A percentile compares a stretch with the other conserved stretches of the same genome.
These are phyloP conservation scores for Fusarium xylarioides DNA, from an alignment of 2,329 filamentous ascomycete species.

Conservation along the genomic window DNA sequence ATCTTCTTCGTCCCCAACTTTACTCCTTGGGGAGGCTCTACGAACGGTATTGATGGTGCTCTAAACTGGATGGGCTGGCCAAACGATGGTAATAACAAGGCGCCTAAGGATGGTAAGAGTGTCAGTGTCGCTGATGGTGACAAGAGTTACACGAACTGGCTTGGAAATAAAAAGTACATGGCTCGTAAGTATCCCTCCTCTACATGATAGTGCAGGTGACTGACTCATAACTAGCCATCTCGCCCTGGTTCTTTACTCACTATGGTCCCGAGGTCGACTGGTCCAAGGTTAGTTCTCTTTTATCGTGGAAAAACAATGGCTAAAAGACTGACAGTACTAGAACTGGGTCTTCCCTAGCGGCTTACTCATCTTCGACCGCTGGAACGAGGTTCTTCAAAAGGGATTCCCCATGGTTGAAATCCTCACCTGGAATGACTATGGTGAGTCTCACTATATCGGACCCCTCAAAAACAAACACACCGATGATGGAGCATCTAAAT, in stretches of 20 bases:
- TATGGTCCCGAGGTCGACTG: constrained; percentile 39
- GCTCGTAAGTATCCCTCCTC: constrained; percentile 40
- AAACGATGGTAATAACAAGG: constrained; percentile 58
- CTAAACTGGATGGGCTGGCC: constrained; percentile 60
- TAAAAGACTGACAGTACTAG: constrained; percentile 56
- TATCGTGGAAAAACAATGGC: accelerated
- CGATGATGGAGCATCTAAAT: constrained; percentile 57
- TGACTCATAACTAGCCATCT: constrained; percentile 36
- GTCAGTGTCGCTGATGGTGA: constrained; percentile 55
- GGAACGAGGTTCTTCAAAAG: constrained; percentile 58
- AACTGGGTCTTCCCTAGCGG: constrained; percentile 69
- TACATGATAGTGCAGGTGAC: accelerated
- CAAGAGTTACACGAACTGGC: constrained; percentile 45
- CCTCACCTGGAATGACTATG: constrained; percentile 60
- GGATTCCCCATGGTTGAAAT: constrained; percentile 59
- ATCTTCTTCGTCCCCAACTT: constrained; percentile 63
- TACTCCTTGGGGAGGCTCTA: constrained; percentile 50
- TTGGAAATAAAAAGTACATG: constrained; percentile 57
- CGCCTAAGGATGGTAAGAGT: constrained; percentile 51
- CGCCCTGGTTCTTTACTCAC: constrained; percentile 60
- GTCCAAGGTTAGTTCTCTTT: constrained; percentile 5
- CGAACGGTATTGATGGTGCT: constrained; percentile 56
- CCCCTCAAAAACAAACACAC: constrained; percentile 55
- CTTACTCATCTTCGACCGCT: constrained; percentile 66
- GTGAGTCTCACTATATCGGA: constrained; percentile 64